Evolutionary conservation across 2,329 filamentous ascomycete species (phyloP).

Genomic region (Metarhizium sp.): DNA sequence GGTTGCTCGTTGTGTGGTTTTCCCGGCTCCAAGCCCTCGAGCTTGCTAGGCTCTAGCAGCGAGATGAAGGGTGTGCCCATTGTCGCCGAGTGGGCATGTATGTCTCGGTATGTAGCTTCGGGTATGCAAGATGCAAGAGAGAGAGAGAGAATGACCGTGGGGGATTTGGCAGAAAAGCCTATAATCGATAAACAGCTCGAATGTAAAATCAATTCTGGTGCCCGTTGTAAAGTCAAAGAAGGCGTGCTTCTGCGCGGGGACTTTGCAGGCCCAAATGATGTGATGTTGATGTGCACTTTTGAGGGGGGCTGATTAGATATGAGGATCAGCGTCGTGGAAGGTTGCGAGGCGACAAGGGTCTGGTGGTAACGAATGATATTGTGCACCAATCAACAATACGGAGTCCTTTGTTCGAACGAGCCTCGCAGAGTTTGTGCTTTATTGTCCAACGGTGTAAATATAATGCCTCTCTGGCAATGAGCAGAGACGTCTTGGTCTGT

Average conservation of each 20-base stretch:
- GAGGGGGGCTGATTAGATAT: too few relatives aligned
- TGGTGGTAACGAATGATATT: too few relatives aligned
- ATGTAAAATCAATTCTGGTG: background rate
- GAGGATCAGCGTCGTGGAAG: too few relatives aligned
- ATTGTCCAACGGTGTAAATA: background rate
- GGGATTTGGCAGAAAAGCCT: background rate
- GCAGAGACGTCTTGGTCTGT: too few relatives aligned
- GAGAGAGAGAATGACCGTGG: background rate
- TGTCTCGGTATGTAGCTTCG: too few relatives aligned
- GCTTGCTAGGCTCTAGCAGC: constrained; percentile 37
- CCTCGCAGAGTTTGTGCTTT: background rate
- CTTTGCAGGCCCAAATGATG: background rate
- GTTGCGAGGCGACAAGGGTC: too few relatives aligned
- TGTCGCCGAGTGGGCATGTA: constrained; percentile 4
- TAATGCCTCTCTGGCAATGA: too few relatives aligned
- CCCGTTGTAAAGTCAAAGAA: background rate
- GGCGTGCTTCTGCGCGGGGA: background rate
- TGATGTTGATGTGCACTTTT: background rate
- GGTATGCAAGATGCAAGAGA: too few relatives aligned
- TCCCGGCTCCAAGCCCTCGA: constrained; percentile 36
- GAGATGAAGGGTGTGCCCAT: constrained; percentile 43
- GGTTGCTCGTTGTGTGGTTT: constrained; percentile 34
- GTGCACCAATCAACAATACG: too few relatives aligned
- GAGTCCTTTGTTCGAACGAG: too few relatives aligned
- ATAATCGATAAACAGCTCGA: too few relatives aligned